Evolutionary conservation across 2,329 filamentous ascomycete species (phyloP).

Genomic region (Lachnum nothofagi): DNA sequence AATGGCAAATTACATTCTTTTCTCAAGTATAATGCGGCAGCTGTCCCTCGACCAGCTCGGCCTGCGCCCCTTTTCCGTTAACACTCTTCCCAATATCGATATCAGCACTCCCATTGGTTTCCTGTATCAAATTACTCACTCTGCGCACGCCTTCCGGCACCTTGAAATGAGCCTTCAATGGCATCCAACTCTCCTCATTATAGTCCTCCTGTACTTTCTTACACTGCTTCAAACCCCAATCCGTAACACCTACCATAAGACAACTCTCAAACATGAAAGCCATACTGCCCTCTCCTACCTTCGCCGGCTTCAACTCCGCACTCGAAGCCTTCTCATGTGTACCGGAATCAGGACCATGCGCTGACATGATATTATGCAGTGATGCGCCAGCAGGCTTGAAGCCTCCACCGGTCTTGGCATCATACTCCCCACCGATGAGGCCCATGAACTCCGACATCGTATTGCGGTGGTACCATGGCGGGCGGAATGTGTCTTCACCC

Average conservation of each 20-base stretch:
- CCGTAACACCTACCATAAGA: slow-evolving; percentile 66
- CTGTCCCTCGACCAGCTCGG: slow-evolving; percentile 9
- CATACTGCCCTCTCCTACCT: slow-evolving; percentile 55
- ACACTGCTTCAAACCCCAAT: slow-evolving; percentile 66
- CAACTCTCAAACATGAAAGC: slow-evolving; percentile 62
- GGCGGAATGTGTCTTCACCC: slow-evolving; percentile 54
- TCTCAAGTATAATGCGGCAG: slow-evolving; percentile 19
- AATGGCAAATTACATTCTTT: neutral
- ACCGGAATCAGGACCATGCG: slow-evolving; percentile 53
- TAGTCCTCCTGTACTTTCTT: slow-evolving; percentile 64
- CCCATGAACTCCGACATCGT: slow-evolving; percentile 64
- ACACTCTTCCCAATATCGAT: slow-evolving; percentile 18
- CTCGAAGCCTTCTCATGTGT: slow-evolving; percentile 52
- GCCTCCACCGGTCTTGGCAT: slow-evolving; percentile 51
- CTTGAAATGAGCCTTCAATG: slow-evolving; percentile 46
- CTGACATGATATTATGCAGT: slow-evolving; percentile 59
- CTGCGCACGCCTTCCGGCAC: slow-evolving; percentile 22
- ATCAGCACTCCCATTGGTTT: slow-evolving; percentile 1
- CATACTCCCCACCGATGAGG: slow-evolving; percentile 56
- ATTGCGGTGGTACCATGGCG: slow-evolving; percentile 61
- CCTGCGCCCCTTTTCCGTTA: slow-evolving; percentile 14
- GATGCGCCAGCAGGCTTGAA: slow-evolving; percentile 58
- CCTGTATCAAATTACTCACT: slow-evolving; percentile 25
- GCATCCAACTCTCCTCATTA: slow-evolving; percentile 63
- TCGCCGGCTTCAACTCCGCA: slow-evolving; percentile 48